Evolutionary conservation across 352 stramenopile genomes (phyloP).

Genomic region (Globisporangium echinulatum): DNA sequence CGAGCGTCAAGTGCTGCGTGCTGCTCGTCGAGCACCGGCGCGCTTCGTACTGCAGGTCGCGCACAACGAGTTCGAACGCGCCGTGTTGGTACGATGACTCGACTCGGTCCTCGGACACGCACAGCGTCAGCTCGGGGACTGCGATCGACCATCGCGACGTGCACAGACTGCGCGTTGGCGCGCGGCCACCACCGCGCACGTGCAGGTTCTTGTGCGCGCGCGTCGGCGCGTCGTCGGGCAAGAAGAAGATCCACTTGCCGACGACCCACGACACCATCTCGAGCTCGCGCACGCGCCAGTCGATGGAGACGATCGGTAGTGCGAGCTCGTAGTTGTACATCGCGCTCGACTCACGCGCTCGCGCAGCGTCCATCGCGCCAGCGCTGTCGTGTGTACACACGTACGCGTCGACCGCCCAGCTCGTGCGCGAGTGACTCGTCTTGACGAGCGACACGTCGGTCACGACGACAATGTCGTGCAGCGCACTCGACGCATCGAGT

Average conservation of each 20-base stretch:
- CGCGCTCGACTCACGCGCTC: conserved; percentile 13
- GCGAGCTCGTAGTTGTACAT: conserved; percentile 69
- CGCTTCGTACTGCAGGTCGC: conserved; percentile 27
- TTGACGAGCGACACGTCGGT: conserved; percentile 27
- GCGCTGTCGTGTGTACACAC: conserved; percentile 26
- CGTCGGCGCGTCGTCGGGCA: conserved; percentile 29
- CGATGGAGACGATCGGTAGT: conserved; percentile 38
- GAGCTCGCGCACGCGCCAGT: conserved; percentile 50
- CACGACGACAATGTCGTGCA: conserved; percentile 43
- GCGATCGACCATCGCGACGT: conserved; percentile 21
- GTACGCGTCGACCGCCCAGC: conserved; percentile 41
- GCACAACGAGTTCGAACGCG: conserved; percentile 23
- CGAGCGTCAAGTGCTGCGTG: conserved; percentile 20
- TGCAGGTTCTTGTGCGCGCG: conserved; percentile 23
- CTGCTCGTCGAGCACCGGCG: conserved; percentile 27
- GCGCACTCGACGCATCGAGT: conserved; percentile 10
- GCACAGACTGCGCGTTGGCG: conserved; percentile 23
- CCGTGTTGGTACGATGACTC: neutral
- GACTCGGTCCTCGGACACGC: conserved; percentile 21
- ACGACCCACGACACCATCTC: conserved; percentile 59
- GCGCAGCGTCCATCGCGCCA: neutral
- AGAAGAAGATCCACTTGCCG: conserved; percentile 77
- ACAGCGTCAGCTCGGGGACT: conserved; percentile 26
- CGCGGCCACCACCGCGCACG: conserved; percentile 13
- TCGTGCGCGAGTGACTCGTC: conserved; percentile 41